phyloP scores from a whole-genome alignment of 495 filamentous ascomycete genomes.

The Lasiosphaeriaceae sp. region DNA sequence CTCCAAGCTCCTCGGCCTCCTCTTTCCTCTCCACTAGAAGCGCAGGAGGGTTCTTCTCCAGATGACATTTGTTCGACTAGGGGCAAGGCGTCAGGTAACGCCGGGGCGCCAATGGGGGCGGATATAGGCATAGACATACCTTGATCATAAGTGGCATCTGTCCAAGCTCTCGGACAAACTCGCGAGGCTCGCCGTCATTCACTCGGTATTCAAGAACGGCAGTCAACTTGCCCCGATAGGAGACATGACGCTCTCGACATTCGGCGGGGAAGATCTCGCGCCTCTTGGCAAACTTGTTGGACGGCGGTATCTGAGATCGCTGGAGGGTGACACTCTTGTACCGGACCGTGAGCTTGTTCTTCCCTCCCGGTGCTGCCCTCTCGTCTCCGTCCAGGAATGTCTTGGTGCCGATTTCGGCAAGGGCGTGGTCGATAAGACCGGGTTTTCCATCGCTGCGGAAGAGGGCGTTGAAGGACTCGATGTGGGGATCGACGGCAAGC shows the following conservation, averaged over 20 bases:
- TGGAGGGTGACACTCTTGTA: constrained; percentile 75
- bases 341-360: constrained; percentile 69
- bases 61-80: constrained; percentile 83
- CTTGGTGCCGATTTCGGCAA: constrained; percentile 88
- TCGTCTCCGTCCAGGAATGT: constrained; percentile 76
- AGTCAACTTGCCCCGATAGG: constrained; percentile 83
- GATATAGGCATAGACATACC: constrained; percentile 37
- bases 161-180: constrained; percentile 77
- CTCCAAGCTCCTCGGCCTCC: constrained; percentile 87
- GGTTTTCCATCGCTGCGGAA: constrained; percentile 60
- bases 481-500: constrained; percentile 78
- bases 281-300: constrained; percentile 76
- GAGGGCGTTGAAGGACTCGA: constrained; percentile 94
- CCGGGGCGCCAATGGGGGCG: not conserved
- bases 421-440: constrained; percentile 67
- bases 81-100: constrained; percentile 8
- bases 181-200: constrained; percentile 79
- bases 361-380: constrained; percentile 46
- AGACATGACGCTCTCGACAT: constrained; percentile 88
- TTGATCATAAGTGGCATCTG: constrained; percentile 90
- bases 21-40: constrained; percentile 81
- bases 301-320: constrained; percentile 65
- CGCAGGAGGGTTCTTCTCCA: constrained; percentile 77
- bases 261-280: constrained; percentile 87
- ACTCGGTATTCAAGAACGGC: constrained; percentile 76